Base-by-base conservation (phyloP, 2,329 filamentous ascomycete species). In the Hymenoscyphus fructigenus region DNA sequence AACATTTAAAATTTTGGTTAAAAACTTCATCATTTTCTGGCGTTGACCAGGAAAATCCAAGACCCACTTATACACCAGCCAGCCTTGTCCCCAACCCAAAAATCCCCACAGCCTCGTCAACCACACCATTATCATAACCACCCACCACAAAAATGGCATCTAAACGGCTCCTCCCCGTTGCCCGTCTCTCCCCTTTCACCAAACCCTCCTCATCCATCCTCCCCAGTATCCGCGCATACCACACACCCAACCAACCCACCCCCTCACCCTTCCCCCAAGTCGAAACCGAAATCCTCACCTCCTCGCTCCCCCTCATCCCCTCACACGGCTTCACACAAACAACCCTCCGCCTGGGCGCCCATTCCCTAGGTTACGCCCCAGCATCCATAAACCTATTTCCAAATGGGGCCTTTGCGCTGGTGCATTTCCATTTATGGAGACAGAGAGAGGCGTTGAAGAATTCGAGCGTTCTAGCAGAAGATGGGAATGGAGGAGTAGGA, bases 301-400 rank as follows among this genome's bases (percentile, higher is more conserved):
- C 92, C n/a, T 90, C 93, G 20, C 86, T 95, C 72, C 76, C 79
- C 34, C 91, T 96, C 76, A 88, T 98, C 10, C 92, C 93, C 20
- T 77, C 84, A 60, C 85, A 92, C 76, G 95, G 95, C 75, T 99
- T 98, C 83, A 91, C 92, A 0, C 80, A 83, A 59, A 82, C 85
- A 23, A 83, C 93, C 0, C 83, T 99, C 10, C 85, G 86, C 55
- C 84, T 91, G 26, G 95, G 94, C 67, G 92, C 92, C 66, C 88
- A 88, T 73, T 92, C 97, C 73, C 88, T 89, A 20, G 93, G 93
- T 56, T 97, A 94, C 76, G 87, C 92, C 61, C 91, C 95, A 75
- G 92, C 94, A 65, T 93, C 91, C 65, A 87, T 91, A 10, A 93
- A 92, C 74, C 81, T 97, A 23, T 87, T 99, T 63, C 88, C 92